These are phyloP conservation scores for Skeletonema marinoi DNA, from an alignment of 108 stramenopile genomes.

Conservation along the genomic window DNA sequence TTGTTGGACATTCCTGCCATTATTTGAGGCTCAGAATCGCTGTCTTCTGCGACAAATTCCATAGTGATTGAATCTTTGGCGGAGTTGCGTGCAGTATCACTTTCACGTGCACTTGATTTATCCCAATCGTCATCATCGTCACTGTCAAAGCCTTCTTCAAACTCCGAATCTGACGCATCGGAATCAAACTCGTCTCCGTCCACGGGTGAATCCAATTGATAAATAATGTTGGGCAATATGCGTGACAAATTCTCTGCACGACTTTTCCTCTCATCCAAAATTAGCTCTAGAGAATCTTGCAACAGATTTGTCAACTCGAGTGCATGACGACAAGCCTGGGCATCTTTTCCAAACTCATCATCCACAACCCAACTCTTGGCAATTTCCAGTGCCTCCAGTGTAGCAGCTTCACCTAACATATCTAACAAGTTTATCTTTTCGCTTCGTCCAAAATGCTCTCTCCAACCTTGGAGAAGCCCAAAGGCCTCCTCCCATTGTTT, in stretches of 20 bases:
- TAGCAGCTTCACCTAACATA: conserved; percentile 30
- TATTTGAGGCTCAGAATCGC: conserved; percentile 12
- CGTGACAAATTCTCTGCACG: conserved; percentile 15
- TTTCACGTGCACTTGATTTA: neutral
- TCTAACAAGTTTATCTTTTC: conserved; percentile 3
- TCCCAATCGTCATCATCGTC: conserved; percentile 17
- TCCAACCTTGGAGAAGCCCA: conserved; percentile 28
- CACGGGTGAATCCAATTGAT: neutral
- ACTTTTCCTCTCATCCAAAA: conserved; percentile 21
- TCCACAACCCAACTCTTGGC: conserved; percentile 29
- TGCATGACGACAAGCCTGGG: conserved; percentile 11
- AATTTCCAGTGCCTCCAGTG: conserved; percentile 30
- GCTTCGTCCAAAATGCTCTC: conserved; percentile 3
- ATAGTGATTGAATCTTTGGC: neutral
- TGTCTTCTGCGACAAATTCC: conserved; percentile 1
- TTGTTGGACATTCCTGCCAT: conserved; percentile 33
- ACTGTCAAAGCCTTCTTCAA: conserved; percentile 22
- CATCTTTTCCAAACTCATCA: conserved; percentile 12
- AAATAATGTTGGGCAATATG: neutral
- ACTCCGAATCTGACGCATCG: conserved; percentile 25
- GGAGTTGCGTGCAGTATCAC: neutral
- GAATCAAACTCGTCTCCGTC: conserved; percentile 23
- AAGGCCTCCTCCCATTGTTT: conserved; percentile 33
- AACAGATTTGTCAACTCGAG: conserved; percentile 28
- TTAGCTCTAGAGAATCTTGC: conserved; percentile 16